Base-by-base conservation (phyloP, 2,329 filamentous ascomycete genomes). In the Cladosporium velox region DNA sequence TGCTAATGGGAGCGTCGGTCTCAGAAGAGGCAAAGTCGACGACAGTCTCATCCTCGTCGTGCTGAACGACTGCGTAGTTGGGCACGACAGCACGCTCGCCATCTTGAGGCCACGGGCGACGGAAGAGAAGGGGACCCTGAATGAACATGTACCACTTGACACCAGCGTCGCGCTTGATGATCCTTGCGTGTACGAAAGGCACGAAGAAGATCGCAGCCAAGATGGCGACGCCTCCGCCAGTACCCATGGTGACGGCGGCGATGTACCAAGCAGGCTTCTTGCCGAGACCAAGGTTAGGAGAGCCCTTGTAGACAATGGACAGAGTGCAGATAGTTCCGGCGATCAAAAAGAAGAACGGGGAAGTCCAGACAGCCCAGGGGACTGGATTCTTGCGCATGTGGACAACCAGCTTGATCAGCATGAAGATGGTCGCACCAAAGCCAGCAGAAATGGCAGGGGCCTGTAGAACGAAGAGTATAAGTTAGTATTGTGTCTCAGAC, bases 41-140 rank as follows among this genome's bases (percentile, higher is more conserved):
- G 34, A 34, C 38, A 12, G 26, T 12, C 34, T 35, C 30, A 21
- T 21, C 8, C 0, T 85, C 78, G 0, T 86, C 84, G 3, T 91
- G 81, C 77, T 93, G 90, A 30, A 93, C 80, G 49, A 93, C 90
- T 55, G 90, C 89, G 75, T 93, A 94, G 82, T 93, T 85, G 76
- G 90, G 91, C 12, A 93, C 87, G 4, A 79, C 77, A 70, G 87
- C 86, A 21, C 75, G 70, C 64, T 88, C 84, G 47, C 83, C 82
- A 58, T 85, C 83, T 1, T 80, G 78, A 24, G 84, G 83, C 24
- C 82, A 77, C 0, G 85, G 82, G 59, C 90, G 90, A 44, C 78
- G 82, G 81, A 73, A 75, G 24, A 81, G 73, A 4, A 78, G 68
- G 28, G 77, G 77, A 5, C 77, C 77, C 28, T 72, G 44, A 61